These are phyloP conservation scores for Apiotrichum veenhuisii DNA, from an alignment of 1,284 basidiomycete species.

Conservation along the genomic window DNA sequence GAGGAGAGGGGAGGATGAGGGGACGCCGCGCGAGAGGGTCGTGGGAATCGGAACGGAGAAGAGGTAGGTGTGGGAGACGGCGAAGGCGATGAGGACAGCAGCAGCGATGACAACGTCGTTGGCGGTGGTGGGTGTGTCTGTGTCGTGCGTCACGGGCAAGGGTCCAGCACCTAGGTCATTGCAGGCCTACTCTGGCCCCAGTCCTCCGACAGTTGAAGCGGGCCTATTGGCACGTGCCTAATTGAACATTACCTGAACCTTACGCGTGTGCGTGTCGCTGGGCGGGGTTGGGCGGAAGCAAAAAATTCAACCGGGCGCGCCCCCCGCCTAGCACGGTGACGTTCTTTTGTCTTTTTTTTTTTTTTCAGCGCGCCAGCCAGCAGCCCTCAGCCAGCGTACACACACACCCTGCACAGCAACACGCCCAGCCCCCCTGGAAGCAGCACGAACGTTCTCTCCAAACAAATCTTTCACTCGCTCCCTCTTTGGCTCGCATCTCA, in stretches of 20 bases:
- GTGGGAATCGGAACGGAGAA: not conserved
- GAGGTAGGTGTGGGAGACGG: not conserved
- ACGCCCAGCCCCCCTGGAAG: no score
- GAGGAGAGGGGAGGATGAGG: not conserved
- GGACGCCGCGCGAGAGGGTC: not conserved
- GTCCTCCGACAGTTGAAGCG: no score
- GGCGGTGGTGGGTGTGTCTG: no score
- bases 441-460: constrained; percentile 1
- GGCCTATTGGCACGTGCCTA: no score
- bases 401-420: no score
- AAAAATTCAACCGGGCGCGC: not conserved
- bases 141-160: no score
- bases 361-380: no score
- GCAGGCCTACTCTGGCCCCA: no score
- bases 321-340: not conserved
- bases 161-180: no score
- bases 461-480: constrained; percentile 2
- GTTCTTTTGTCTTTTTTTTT: not conserved
- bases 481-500: not conserved
- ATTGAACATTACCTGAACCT: not conserved
- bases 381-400: no score
- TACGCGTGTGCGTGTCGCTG: not conserved
- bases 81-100: not conserved
- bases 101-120: no score
- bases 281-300: not conserved